A percentile compares a stretch with the other conserved stretches of the same genome.
Conservation (phyloP, 306 rosid genomes). For the Glycyrrhiza uralensis region DNA sequence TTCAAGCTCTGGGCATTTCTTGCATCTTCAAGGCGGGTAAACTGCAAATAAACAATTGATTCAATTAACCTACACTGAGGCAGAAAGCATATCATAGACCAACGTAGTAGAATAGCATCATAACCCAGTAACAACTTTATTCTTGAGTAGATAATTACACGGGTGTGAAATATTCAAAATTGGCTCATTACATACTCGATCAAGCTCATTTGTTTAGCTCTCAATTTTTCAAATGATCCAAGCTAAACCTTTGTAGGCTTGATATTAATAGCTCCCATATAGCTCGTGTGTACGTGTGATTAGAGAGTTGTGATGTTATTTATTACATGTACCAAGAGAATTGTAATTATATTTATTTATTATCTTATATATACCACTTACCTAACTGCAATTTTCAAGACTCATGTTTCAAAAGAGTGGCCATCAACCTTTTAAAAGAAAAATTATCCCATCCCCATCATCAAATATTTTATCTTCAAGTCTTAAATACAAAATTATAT, state of each 20-base stretch:
- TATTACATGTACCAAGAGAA: not conserved
- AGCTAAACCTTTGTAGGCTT: not conserved
- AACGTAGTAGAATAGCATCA: constrained; percentile 13
- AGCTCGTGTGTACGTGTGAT: not conserved
- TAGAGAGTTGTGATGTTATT: not conserved
- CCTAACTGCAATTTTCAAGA: not conserved
- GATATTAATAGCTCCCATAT: not conserved
- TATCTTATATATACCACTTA: not conserved
- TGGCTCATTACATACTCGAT: not conserved
- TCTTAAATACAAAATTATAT: not conserved
- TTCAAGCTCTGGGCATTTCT: constrained; percentile 86
- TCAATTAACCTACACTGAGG: constrained; percentile 29
- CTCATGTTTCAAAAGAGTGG: not conserved
- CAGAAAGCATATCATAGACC: constrained; percentile 14
- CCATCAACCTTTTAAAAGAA: not conserved
- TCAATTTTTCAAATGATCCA: not conserved
- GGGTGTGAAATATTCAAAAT: not conserved
- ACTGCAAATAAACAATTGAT: constrained; percentile 51
- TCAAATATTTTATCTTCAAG: not conserved
- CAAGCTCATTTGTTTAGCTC: not conserved
- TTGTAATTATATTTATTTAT: not conserved
- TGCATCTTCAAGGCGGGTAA: constrained; percentile 89
- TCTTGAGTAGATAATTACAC: not conserved
- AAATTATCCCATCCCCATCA: not conserved
- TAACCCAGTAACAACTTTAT: constrained; percentile 8